Evolutionary conservation across 139 green algal species (phyloP), one percentile per base, ranked within the genome.

Genomic region (Picochlorum sp.): DNA sequence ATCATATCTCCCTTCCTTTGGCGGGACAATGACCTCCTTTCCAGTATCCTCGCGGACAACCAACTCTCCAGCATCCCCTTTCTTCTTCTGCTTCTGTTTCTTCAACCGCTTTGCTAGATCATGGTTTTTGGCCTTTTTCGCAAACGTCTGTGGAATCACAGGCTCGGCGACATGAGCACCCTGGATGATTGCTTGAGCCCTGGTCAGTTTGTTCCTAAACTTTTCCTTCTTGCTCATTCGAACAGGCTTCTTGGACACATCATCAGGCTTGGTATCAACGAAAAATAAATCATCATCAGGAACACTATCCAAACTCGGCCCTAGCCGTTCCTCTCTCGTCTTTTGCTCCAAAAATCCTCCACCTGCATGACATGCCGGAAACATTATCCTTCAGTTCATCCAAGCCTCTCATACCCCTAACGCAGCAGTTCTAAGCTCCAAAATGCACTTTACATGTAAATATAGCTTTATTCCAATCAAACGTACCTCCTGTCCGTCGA

Each of bases 221-320:
- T 28, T 41, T 55, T 57, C 21, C 57, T 77, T 77, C 28, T 41
- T 41, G 37, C n/a, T 18, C 50, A 28, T 37, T 28, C 5, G 44
- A 49, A 11, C 47, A 41, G 5, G 37, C 66, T 21, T 69, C 61
- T 10, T 28, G n/a, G 4, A 23, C 49, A 50, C 69, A 50, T 65
- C 37, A 6, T 41, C 24, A 16, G 49, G 23, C 7, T 18, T 21
- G 6, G 23, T 20, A 77, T 93, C 86, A 1, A 83, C 63, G 13
- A 85, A 87, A 52, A 90, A 93, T 1, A 92, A 68, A 38, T 91
- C 70, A 7, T 76, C 71, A 63, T 90, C 83, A 3, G 81, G 69
- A 2, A 92, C 59, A 8, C 60, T 61, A 20, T 83, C 65, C 3
- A 88, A 63, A 16, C 51, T 73, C 23, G 78, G 67, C 1, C 79